phyloP scores from a whole-genome alignment of 148 eudicot genomes.

The Limonium bicolor region DNA sequence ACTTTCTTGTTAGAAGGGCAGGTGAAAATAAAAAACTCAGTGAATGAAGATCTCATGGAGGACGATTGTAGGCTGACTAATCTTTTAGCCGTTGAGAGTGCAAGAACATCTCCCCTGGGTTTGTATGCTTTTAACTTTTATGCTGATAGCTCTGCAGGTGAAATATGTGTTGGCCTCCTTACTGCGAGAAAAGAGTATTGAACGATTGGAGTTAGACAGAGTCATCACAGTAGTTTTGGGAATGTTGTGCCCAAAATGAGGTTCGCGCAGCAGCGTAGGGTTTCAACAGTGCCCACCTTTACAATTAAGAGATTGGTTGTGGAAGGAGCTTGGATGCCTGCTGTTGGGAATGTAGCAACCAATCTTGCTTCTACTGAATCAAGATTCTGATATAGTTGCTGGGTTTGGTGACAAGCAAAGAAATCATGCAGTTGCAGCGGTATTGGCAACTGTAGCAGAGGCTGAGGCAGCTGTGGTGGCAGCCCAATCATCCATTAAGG shows the following conservation, averaged over 20 bases:
- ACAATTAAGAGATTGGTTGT: constrained; percentile 78
- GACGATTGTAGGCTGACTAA: constrained; percentile 58
- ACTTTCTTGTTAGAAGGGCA: constrained; percentile 89
- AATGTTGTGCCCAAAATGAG: constrained; percentile 62
- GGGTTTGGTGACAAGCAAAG: constrained; percentile 98
- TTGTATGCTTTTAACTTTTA: constrained; percentile 91
- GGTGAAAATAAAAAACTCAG: constrained; percentile 50
- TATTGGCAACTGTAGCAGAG: no score
- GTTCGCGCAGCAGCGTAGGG: constrained; percentile 85
- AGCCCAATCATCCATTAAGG: no score
- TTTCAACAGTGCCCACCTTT: constrained; percentile 51
- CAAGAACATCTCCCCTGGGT: constrained; percentile 91
- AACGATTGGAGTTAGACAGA: constrained; percentile 48
- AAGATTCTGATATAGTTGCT: constrained; percentile 93
- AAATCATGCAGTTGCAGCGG: no score
- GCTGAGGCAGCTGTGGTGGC: no score
- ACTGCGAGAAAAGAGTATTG: constrained; percentile 56
- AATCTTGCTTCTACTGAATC: constrained; percentile 75
- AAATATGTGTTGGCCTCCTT: constrained; percentile 78
- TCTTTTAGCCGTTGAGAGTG: constrained; percentile 84
- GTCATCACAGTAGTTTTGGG: constrained; percentile 42
- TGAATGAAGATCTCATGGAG: constrained; percentile 38
- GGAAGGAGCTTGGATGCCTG: constrained; percentile 99
- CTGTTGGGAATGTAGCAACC: constrained; percentile 96
- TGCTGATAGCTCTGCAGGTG: constrained; percentile 87